phyloP scores from a whole-genome alignment of 371 early-diverging fungal genomes.

The Rhizopus sp. region DNA sequence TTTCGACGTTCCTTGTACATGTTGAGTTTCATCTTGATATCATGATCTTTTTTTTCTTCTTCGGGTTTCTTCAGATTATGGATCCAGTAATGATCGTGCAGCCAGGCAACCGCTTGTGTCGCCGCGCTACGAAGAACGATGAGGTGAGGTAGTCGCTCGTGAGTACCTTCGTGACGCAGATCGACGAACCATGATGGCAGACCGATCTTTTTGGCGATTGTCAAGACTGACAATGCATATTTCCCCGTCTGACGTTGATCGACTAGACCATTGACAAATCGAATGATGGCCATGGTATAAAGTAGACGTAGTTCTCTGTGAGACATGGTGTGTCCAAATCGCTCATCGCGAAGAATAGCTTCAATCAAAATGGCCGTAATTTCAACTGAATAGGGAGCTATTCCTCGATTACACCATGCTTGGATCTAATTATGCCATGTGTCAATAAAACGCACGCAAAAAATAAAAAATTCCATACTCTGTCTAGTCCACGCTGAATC shows the following conservation, averaged over 20 bases:
- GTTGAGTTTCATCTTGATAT: conserved; percentile 29
- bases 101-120: conserved; percentile 54
- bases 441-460: background rate
- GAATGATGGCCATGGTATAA: conserved; percentile 55
- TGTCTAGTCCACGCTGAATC: conserved; percentile 35
- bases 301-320: conserved; percentile 58
- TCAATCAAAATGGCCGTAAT: conserved; percentile 61
- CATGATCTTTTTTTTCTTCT: background rate
- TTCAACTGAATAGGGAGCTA: conserved; percentile 61
- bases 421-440: conserved; percentile 44
- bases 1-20: conserved; percentile 46
- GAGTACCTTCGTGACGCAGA: conserved; percentile 67
- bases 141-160: conserved; percentile 65
- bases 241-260: conserved; percentile 59
- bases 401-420: conserved; percentile 65
- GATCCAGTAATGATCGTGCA: conserved; percentile 51
- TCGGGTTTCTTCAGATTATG: conserved; percentile 19
- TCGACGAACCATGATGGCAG: conserved; percentile 72
- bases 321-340: conserved; percentile 30
- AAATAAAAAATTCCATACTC: conserved; percentile 18
- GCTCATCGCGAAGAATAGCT: conserved; percentile 51
- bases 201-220: conserved; percentile 56
- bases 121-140: conserved; percentile 54
- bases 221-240: conserved; percentile 53
- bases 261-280: conserved; percentile 71